A percentile compares a stretch with the other conserved stretches of the same genome.
Conservation (phyloP, 2,329 filamentous ascomycete species). For the Ophiostoma quercus region DNA sequence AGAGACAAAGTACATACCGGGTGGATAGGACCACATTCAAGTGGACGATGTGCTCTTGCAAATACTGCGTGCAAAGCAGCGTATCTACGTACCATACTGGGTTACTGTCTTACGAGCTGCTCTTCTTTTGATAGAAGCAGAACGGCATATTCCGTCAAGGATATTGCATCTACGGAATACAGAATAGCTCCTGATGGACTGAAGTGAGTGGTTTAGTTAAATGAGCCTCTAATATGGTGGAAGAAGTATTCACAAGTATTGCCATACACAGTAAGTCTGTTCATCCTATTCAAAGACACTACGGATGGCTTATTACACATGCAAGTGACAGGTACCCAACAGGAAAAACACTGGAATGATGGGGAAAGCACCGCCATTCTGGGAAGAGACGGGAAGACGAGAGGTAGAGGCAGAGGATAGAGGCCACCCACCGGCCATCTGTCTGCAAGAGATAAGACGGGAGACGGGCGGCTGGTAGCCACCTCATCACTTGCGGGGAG, state of each 20-base stretch:
- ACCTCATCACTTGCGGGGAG: not conserved
- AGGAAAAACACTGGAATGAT: slow-evolving; percentile 3
- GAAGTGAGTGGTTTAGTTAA: not conserved
- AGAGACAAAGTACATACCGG: not conserved
- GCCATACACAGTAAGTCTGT: not conserved
- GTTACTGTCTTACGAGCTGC: too few species aligned
- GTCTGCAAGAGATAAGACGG: slow-evolving; percentile 10
- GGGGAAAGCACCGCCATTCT: slow-evolving; percentile 15
- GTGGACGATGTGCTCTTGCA: not conserved
- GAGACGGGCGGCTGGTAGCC: not conserved
- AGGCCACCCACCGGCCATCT: not conserved
- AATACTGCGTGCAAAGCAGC: not conserved
- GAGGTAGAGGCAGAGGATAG: too few species aligned
- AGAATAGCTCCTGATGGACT: not conserved
- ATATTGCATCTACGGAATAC: not conserved
- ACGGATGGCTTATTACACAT: slow-evolving; percentile 1
- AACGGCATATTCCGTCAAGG: not conserved
- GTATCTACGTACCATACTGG: too few species aligned
- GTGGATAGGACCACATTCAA: not conserved
- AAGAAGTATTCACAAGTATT: not conserved
- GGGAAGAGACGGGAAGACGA: slow-evolving; percentile 9
- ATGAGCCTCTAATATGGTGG: not conserved
- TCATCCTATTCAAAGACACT: not conserved
- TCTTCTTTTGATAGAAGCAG: too few species aligned
- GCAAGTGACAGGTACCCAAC: not conserved